Evolutionary conservation across 805 yeast genomes (phyloP).

Genomic region (Teunomyces tritomae): DNA sequence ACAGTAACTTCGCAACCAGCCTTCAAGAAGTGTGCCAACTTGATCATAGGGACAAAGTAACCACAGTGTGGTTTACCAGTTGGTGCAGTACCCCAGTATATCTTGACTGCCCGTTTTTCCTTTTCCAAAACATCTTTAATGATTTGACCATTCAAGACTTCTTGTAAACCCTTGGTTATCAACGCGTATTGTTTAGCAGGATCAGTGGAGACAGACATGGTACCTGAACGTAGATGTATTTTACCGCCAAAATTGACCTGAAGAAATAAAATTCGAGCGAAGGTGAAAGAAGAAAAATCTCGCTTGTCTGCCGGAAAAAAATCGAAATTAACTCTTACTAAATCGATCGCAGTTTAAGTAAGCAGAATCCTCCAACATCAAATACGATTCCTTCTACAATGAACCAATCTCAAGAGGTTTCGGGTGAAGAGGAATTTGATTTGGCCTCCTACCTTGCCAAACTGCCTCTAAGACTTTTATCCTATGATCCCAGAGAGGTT

Average conservation of each 20-base stretch:
- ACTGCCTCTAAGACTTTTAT: slow-evolving; percentile 20
- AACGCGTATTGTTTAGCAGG: slow-evolving; percentile 67
- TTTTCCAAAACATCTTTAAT: slow-evolving; percentile 79
- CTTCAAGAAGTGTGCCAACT: slow-evolving; percentile 87
- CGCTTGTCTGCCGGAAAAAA: neutral
- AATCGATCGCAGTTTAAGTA: neutral
- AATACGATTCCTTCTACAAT: neutral
- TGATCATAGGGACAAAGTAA: slow-evolving; percentile 96
- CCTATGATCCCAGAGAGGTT: slow-evolving; percentile 9
- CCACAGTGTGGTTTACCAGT: slow-evolving; percentile 99
- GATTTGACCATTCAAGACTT: slow-evolving; percentile 83
- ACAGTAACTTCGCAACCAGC: slow-evolving; percentile 97
- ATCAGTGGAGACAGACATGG: slow-evolving; percentile 32
- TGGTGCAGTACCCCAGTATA: slow-evolving; percentile 99
- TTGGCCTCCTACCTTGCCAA: slow-evolving; percentile 24
- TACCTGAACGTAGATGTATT: neutral
- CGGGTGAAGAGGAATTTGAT: neutral
- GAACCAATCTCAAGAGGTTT: neutral
- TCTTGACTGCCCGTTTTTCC: slow-evolving; percentile 74
- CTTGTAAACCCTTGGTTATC: slow-evolving; percentile 86
- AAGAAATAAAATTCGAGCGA: neutral
- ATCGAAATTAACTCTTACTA: neutral
- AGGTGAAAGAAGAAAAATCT: neutral
- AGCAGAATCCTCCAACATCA: neutral
- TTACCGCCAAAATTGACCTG: neutral